Evolutionary conservation across 306 rosid species (phyloP).

Genomic region (Gynostemma pentaphyllum): DNA sequence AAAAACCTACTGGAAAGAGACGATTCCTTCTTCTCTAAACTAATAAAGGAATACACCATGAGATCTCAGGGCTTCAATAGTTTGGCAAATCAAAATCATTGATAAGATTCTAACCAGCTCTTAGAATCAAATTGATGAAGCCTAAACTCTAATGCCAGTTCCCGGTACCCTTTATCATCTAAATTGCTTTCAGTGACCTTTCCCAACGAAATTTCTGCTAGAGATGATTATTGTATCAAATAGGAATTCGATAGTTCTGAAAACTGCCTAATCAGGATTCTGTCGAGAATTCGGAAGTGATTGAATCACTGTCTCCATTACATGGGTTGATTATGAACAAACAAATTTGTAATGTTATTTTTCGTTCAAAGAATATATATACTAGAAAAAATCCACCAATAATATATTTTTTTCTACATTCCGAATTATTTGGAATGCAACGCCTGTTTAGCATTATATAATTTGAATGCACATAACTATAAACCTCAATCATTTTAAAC

Average conservation of each 20-base stretch:
- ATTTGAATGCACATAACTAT: too few species aligned
- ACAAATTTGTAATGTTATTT: too few species aligned
- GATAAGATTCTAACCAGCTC: not conserved
- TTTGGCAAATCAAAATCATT: conserved; percentile 24
- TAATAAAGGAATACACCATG: conserved; percentile 64
- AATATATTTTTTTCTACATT: too few species aligned
- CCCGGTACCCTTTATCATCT: not conserved
- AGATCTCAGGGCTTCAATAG: conserved; percentile 67
- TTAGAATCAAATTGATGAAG: not conserved
- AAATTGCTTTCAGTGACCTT: not conserved
- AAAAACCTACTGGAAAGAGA: conserved; percentile 66
- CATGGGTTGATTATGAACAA: too few species aligned
- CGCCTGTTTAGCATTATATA: too few species aligned
- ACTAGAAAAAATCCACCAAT: too few species aligned
- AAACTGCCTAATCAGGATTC: not conserved
- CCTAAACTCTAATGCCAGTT: not conserved
- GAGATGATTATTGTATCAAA: not conserved
- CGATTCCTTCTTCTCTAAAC: conserved; percentile 80
- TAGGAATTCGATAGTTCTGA: not conserved
- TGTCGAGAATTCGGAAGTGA: not conserved
- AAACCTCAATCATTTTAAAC: too few species aligned
- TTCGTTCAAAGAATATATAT: too few species aligned
- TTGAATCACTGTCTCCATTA: not conserved
- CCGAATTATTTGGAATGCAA: too few species aligned
- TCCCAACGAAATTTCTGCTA: not conserved